Conservation (phyloP, 2,329 filamentous ascomycete genomes). For the Hymenoscyphus salicellus region DNA sequence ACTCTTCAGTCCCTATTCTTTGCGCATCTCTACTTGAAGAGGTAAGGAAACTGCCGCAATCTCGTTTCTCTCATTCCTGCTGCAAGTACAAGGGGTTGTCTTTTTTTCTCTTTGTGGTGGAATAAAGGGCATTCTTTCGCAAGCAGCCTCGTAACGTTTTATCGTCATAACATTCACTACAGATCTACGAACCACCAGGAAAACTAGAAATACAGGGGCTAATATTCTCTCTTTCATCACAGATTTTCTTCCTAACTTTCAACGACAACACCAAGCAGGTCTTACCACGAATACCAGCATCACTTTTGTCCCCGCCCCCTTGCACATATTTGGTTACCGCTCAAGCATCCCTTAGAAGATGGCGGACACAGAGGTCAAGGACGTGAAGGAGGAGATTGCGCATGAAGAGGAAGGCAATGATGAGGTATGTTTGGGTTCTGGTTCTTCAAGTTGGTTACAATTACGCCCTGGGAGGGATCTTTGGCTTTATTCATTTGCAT, state of each 20-base stretch:
- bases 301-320: neutral
- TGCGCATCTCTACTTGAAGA: neutral
- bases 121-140: neutral
- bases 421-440: conserved; percentile 27
- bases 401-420: conserved; percentile 35
- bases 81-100: neutral
- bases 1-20: neutral
- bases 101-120: conserved; percentile 2
- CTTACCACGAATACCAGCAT: neutral
- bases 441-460: neutral
- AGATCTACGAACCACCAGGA: neutral
- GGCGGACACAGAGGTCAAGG: conserved; percentile 31
- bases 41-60: neutral
- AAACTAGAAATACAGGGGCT: neutral
- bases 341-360: conserved; percentile 21
- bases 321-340: neutral
- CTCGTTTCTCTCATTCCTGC: neutral
- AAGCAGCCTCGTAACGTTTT: conserved; percentile 2
- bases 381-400: conserved; percentile 30
- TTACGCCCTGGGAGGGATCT: neutral
- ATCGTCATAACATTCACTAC: neutral
- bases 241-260: neutral
- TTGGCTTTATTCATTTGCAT: neutral
- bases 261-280: conserved; percentile 5
- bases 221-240: neutral